Percentiles rank a stretch among this genome's conserved stretches.
Conservation (phyloP, 2,329 filamentous ascomycete species). For the Monilinia fructicola region DNA sequence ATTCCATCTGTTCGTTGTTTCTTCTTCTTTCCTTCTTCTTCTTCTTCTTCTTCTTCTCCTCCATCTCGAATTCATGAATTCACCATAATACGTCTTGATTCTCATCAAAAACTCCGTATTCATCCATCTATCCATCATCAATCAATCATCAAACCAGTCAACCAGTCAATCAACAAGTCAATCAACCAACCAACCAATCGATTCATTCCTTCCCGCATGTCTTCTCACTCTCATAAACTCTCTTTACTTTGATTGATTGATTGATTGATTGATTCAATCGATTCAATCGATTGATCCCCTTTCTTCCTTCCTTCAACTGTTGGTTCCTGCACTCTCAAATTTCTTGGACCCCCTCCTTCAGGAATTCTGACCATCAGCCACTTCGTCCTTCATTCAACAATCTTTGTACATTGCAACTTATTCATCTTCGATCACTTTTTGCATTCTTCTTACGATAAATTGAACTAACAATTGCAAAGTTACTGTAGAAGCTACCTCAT, state of each 20-base stretch:
- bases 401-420: conserved; percentile 1
- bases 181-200: background rate
- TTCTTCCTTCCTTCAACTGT: conserved; percentile 7
- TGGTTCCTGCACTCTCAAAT: conserved; percentile 3
- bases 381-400: background rate
- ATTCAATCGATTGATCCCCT: background rate
- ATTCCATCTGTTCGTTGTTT: too few relatives aligned
- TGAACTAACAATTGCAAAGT: conserved; percentile 20
- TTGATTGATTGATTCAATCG: too few relatives aligned
- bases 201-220: too few relatives aligned
- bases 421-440: conserved; percentile 20
- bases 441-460: conserved; percentile 20
- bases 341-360: background rate
- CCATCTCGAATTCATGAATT: background rate
- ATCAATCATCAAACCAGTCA: background rate
- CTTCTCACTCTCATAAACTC: too few relatives aligned
- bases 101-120: background rate
- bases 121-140: background rate
- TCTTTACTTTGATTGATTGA: background rate
- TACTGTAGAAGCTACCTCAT: conserved; percentile 21
- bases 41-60: background rate
- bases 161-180: background rate
- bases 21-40: background rate
- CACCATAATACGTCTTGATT: background rate
- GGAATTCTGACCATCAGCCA: conserved; percentile 11